Evolutionary conservation across 1,139 yeast species (phyloP).

Genomic region (Protomyces gravidus): DNA sequence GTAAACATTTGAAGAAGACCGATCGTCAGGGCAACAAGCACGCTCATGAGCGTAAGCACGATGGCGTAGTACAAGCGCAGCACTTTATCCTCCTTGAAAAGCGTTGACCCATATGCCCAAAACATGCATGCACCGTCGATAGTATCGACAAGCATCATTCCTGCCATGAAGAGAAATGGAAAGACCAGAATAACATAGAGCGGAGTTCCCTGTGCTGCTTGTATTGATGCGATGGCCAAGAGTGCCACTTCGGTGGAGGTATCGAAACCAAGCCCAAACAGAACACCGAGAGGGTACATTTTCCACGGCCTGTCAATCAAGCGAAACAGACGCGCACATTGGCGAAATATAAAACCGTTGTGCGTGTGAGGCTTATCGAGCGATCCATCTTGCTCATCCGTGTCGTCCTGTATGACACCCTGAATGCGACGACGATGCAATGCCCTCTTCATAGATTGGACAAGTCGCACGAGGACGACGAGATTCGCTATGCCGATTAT

Average conservation of each 20-base stretch:
- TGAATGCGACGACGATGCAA: background rate
- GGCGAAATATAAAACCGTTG: constrained; percentile 11
- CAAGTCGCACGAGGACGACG: constrained; percentile 4
- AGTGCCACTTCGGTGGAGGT: constrained; percentile 30
- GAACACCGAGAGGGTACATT: constrained; percentile 29
- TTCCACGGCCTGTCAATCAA: constrained; percentile 30
- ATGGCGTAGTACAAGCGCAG: constrained; percentile 24
- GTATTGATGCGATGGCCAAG: constrained; percentile 27
- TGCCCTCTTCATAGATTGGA: constrained; percentile 1
- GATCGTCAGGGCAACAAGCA: constrained; percentile 27
- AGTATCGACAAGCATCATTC: constrained; percentile 30
- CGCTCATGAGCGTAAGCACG: constrained; percentile 28
- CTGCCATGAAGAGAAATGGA: constrained; percentile 27
- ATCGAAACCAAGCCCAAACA: constrained; percentile 31
- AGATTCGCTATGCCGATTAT: constrained; percentile 23
- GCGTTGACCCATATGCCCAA: constrained; percentile 20
- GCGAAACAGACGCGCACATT: constrained; percentile 13
- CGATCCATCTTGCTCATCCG: background rate
- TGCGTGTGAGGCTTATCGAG: constrained; percentile 1
- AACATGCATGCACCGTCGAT: constrained; percentile 29
- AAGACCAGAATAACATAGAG: constrained; percentile 28
- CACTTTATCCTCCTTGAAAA: constrained; percentile 1
- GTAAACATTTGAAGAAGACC: constrained; percentile 29
- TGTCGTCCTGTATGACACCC: background rate
- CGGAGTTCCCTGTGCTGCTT: constrained; percentile 24